phyloP scores from a whole-genome alignment of 2,329 filamentous ascomycete genomes.

The Aspergillus neoniger region DNA sequence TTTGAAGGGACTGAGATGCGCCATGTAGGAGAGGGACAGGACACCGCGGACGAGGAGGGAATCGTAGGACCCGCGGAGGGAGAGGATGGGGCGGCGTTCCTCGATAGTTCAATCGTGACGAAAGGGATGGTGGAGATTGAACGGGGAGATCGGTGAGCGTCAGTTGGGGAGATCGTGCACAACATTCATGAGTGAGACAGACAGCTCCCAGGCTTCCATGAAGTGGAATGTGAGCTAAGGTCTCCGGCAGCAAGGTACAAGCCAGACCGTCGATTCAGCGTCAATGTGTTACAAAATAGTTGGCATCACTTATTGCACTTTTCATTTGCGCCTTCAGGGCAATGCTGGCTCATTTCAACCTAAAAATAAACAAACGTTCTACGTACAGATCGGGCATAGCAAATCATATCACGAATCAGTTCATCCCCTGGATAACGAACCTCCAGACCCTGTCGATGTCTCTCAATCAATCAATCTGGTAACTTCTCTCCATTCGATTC shows the following conservation, averaged over 20 bases:
- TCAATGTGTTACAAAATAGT: no score
- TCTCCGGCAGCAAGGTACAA: background rate
- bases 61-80: background rate
- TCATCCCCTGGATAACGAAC: conserved; percentile 22
- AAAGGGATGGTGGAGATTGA: background rate
- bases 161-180: no score
- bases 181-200: background rate
- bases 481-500: conserved; percentile 21
- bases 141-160: background rate
- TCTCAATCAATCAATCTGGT: conserved; percentile 19
- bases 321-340: background rate
- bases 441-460: conserved; percentile 30
- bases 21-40: background rate
- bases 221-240: no score
- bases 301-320: no score
- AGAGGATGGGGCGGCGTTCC: background rate
- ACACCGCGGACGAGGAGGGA: background rate
- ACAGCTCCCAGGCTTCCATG: no score
- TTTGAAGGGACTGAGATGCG: no score
- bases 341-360: background rate
- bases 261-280: background rate
- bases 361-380: conserved; percentile 28
- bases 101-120: background rate
- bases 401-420: conserved; percentile 32
- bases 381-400: conserved; percentile 34